These are phyloP conservation scores for Fremontodendron californicum DNA, from an alignment of 345 rosid genomes.

Conservation along the genomic window DNA sequence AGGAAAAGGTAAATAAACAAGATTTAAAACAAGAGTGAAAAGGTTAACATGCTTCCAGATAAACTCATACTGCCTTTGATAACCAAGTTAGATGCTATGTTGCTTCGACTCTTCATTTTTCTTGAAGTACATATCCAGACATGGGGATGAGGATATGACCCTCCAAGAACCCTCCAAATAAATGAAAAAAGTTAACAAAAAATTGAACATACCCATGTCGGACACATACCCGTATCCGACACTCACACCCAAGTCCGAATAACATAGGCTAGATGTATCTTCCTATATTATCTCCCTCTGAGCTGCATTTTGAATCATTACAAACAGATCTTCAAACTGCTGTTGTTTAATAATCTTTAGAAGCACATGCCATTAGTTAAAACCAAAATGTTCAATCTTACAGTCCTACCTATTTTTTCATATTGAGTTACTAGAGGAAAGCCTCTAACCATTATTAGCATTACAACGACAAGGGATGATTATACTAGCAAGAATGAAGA, in stretches of 20 bases:
- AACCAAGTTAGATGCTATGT: too few species aligned
- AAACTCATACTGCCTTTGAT: not conserved
- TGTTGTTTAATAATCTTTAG: not conserved
- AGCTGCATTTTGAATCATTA: not conserved
- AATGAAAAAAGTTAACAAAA: too few species aligned
- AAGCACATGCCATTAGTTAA: not conserved
- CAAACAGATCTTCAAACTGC: not conserved
- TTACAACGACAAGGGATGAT: not conserved
- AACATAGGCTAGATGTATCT: too few species aligned
- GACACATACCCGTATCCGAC: too few species aligned
- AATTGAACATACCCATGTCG: too few species aligned
- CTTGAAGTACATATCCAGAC: too few species aligned
- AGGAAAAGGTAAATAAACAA: not conserved
- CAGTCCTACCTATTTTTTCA: not conserved
- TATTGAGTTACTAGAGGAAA: not conserved
- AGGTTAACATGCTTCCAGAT: not conserved
- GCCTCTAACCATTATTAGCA: not conserved
- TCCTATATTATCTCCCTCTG: not conserved
- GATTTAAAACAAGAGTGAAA: not conserved
- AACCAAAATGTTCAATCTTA: not conserved
- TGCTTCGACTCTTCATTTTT: too few species aligned
- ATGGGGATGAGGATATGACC: too few species aligned
- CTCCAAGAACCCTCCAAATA: too few species aligned
- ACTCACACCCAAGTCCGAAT: too few species aligned
- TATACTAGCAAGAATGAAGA: conserved; percentile 3